Evolutionary conservation across 805 yeast species (phyloP).

Genomic region (Metschnikowia corniflorae): DNA sequence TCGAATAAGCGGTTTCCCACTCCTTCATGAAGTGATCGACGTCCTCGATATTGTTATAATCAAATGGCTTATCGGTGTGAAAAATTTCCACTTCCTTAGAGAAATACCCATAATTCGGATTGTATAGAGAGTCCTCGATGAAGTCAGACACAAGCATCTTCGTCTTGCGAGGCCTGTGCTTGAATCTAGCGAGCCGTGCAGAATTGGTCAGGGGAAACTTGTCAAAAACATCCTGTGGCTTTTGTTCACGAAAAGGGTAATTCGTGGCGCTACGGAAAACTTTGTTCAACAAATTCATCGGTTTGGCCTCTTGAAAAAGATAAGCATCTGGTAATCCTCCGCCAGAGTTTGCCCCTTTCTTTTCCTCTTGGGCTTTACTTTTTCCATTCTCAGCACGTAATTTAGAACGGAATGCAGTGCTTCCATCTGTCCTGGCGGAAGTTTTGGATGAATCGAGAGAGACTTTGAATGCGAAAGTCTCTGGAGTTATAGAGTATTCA

Average conservation of each 20-base stretch:
- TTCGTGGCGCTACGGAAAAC: conserved; percentile 39
- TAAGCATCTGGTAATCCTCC: too few relatives aligned
- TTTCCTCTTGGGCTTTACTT: too few relatives aligned
- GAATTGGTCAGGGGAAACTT: conserved; percentile 34
- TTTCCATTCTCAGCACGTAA: too few relatives aligned
- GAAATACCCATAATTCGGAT: conserved; percentile 80
- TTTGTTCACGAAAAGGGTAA: conserved; percentile 36
- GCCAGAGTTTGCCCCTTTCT: too few relatives aligned
- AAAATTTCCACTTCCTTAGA: conserved; percentile 75
- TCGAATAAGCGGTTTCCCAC: conserved; percentile 62
- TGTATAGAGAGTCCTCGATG: conserved; percentile 80
- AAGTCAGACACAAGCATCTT: conserved; percentile 77
- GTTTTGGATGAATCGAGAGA: too few relatives aligned
- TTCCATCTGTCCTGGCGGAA: too few relatives aligned
- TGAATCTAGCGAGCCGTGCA: conserved; percentile 28
- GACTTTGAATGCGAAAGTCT: conserved; percentile 43
- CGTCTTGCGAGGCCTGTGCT: conserved; percentile 52
- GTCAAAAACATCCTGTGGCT: conserved; percentile 40
- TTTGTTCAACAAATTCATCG: conserved; percentile 31
- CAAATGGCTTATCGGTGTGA: conserved; percentile 62
- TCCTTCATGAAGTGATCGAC: conserved; percentile 66
- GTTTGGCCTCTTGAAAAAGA: conserved; percentile 23
- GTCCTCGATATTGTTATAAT: conserved; percentile 53
- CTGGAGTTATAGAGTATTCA: conserved; percentile 44
- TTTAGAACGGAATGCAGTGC: too few relatives aligned